phyloP scores from a whole-genome alignment of 2,329 filamentous ascomycete species.

The Lasiodiplodia gonubiensis region DNA sequence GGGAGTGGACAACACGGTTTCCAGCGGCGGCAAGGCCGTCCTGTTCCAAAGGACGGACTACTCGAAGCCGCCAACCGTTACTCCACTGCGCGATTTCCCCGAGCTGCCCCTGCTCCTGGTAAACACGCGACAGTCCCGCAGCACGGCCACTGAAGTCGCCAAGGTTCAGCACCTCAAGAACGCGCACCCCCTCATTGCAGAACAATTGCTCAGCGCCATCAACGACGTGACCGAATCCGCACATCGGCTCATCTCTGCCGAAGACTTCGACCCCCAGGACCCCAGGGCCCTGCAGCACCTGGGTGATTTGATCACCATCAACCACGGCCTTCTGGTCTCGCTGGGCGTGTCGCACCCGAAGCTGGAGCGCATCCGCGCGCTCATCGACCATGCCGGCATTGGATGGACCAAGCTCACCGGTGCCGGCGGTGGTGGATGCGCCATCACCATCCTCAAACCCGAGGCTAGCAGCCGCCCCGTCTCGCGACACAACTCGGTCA shows the following conservation, averaged over 20 bases:
- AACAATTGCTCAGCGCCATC: conserved; percentile 82
- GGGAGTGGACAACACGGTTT: conserved; percentile 95
- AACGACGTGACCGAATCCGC: conserved; percentile 71
- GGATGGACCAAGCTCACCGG: conserved; percentile 98
- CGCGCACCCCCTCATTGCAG: conserved; percentile 76
- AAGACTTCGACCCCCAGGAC: conserved; percentile 70
- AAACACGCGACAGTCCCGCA: conserved; percentile 86
- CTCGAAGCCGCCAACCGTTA: conserved; percentile 75
- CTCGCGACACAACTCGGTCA: conserved; percentile 12
- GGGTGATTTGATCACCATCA: conserved; percentile 89
- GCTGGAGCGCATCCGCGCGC: conserved; percentile 86
- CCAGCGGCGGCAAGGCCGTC: conserved; percentile 91
- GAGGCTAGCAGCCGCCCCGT: conserved; percentile 44
- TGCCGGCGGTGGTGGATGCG: conserved; percentile 93
- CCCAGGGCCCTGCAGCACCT: conserved; percentile 71
- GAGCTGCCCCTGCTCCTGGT: conserved; percentile 89
- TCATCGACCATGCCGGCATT: conserved; percentile 81
- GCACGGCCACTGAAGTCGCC: conserved; percentile 81
- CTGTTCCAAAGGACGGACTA: conserved; percentile 85
- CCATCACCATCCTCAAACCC: conserved; percentile 85
- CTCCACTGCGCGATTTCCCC: conserved; percentile 83
- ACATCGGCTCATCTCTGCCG: conserved; percentile 60
- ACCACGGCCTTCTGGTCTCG: conserved; percentile 89
- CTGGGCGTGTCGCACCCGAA: conserved; percentile 94
- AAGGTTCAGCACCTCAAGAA: conserved; percentile 79